These are phyloP conservation scores for Talaromyces sp. DNA, from an alignment of 2,329 filamentous ascomycete genomes.

Conservation along the genomic window DNA sequence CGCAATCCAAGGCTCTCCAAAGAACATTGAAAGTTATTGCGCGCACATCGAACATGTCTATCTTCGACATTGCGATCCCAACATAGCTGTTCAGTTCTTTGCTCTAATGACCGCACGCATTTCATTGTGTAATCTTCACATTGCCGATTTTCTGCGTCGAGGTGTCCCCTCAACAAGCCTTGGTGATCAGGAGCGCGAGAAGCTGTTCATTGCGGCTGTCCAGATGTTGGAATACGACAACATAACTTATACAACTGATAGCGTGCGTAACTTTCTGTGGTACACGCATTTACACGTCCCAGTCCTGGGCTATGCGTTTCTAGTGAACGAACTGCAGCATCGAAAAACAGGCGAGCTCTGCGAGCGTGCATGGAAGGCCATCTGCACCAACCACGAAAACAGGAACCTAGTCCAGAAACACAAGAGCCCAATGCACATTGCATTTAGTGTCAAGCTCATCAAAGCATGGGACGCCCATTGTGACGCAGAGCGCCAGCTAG, in stretches of 20 bases:
- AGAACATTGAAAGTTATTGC: conserved; percentile 49
- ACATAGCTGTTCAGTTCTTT: conserved; percentile 56
- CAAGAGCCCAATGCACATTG: conserved; percentile 53
- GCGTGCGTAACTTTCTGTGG: conserved; percentile 52
- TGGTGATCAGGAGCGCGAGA: conserved; percentile 42
- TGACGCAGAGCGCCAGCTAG: conserved; percentile 42
- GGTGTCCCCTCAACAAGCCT: not conserved
- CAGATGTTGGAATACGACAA: conserved; percentile 58
- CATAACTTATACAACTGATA: conserved; percentile 48
- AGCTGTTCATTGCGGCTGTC: conserved; percentile 51
- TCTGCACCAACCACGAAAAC: conserved; percentile 51
- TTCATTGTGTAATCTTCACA: conserved; percentile 42
- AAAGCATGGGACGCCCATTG: conserved; percentile 60
- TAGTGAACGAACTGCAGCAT: conserved; percentile 52
- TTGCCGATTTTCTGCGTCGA: conserved; percentile 13
- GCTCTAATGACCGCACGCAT: conserved; percentile 55
- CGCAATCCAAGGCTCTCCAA: not conserved
- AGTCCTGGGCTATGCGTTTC: conserved; percentile 57
- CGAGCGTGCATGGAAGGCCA: conserved; percentile 55
- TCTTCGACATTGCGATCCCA: conserved; percentile 52
- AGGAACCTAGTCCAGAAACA: conserved; percentile 47
- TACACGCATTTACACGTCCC: conserved; percentile 57
- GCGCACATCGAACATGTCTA: conserved; percentile 54
- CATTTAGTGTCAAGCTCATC: conserved; percentile 54
- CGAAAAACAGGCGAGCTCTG: conserved; percentile 52